Base-by-base conservation (phyloP, 2,329 filamentous ascomycete genomes). In the Talaromyces islandicus region DNA sequence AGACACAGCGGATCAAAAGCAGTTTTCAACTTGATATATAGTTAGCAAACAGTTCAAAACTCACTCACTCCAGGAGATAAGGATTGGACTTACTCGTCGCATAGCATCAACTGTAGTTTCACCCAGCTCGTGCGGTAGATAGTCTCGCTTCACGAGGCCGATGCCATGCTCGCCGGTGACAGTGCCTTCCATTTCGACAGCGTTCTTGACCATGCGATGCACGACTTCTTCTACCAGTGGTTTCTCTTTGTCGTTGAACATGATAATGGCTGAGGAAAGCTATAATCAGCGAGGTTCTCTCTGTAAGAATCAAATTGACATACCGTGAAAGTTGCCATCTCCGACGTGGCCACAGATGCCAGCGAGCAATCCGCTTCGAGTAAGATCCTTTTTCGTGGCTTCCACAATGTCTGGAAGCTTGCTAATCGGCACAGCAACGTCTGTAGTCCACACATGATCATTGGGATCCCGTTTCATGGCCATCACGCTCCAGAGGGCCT, bases 391-490 rank as follows among this genome's bases (percentile, higher is more conserved):
- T 68, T 89, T 89, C 0, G 87, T 89, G 54, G 84, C 79, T 63
- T 89, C 86, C 54, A 92, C 89, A 58, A 92, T 88, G 64, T 89
- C 85, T 1, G 89, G 85, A 63, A 93, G 75, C 43, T 81, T 79
- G 17, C 85, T 89, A 54, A 92, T 85, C 0, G 89, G 89, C 0
- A 92, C 90, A 0, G 89, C 89, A 21, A 92, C 89, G 69, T 93
- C 90, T 0, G 89, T 93, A 0, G 88, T 90, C 89, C 89, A 92
- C 27, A 91, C 83, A 53, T 81, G 83, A 65, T 88, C 83, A 2
- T 81, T 80, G 0, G 81, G 80, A 25, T 83, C 77, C 54, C 84
- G 79, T 61, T 81, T 81, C 73, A 87, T 83, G 0, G 87, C 85
- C 73, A 90, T 85, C 51, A 89, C 83, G 59, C 85, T 87, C 85